Evolutionary conservation across 2,329 filamentous ascomycete species (phyloP).

Genomic region (Lecanicillium sp.): DNA sequence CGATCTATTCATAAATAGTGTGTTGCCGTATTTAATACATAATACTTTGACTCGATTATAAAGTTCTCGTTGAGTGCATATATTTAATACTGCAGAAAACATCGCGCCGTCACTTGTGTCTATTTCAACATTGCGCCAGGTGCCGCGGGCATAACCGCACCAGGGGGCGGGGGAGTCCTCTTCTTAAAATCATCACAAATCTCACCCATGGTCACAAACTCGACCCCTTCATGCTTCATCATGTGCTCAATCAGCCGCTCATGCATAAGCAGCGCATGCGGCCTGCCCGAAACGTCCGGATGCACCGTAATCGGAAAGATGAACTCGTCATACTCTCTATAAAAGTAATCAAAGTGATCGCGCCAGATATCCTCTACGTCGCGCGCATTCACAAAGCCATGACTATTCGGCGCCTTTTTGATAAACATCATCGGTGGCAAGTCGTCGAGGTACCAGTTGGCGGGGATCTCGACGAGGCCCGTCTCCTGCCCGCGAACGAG

Average conservation of each 20-base stretch:
- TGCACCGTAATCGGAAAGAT: constrained; percentile 73
- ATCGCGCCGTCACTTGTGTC: background rate
- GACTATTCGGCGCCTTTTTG: constrained; percentile 56
- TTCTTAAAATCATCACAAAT: constrained; percentile 68
- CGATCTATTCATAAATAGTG: no score
- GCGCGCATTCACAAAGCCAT: constrained; percentile 50
- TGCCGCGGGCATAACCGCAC: constrained; percentile 53
- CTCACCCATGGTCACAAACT: constrained; percentile 63
- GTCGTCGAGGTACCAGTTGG: constrained; percentile 53
- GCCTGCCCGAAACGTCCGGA: constrained; percentile 63
- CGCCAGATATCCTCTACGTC: constrained; percentile 59
- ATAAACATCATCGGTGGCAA: constrained; percentile 67
- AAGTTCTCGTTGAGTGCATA: no score
- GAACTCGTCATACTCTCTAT: constrained; percentile 69
- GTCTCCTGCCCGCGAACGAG: constrained; percentile 51
- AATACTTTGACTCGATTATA: no score
- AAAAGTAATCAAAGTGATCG: constrained; percentile 66
- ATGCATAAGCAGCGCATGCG: constrained; percentile 67
- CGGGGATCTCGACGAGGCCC: constrained; percentile 59
- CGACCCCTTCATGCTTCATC: constrained; percentile 51
- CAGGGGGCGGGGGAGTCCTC: constrained; percentile 48
- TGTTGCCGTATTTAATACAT: no score
- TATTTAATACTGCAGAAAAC: background rate
- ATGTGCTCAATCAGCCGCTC: constrained; percentile 60
- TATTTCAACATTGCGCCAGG: constrained; percentile 44